These are phyloP conservation scores for Stylonectria norvegica DNA, from an alignment of 2,329 filamentous ascomycete species.

Conservation along the genomic window DNA sequence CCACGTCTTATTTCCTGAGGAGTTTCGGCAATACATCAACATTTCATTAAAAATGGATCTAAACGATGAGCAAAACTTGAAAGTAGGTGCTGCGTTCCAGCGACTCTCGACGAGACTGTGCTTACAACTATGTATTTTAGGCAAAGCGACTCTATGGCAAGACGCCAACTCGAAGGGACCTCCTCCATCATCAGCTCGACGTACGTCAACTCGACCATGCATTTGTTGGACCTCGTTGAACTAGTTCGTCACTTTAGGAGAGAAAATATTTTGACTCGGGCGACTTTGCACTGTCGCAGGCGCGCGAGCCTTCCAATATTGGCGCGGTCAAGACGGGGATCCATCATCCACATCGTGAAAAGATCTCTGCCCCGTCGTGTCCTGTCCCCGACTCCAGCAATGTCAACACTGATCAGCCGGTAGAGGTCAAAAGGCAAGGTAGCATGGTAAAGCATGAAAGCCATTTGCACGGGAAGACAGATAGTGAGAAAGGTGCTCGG, in stretches of 20 bases:
- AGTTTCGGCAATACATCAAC: no score
- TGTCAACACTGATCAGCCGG: conserved; percentile 3
- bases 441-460: no score
- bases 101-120: no score
- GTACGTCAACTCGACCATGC: background rate
- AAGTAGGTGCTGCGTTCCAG: no score
- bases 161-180: conserved; percentile 9
- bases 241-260: background rate
- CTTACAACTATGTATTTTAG: no score
- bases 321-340: conserved; percentile 14
- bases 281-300: conserved; percentile 19
- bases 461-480: no score
- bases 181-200: conserved; percentile 18
- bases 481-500: no score
- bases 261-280: conserved; percentile 21
- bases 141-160: no score
- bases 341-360: conserved; percentile 13
- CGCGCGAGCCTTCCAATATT: conserved; percentile 14
- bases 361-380: conserved; percentile 12
- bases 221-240: conserved; percentile 1
- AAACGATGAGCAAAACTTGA: no score
- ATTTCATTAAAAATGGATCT: no score
- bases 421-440: no score
- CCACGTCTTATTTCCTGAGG: no score
- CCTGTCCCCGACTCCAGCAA: conserved; percentile 18